Percentiles rank a stretch among this genome's conserved stretches.
These are phyloP conservation scores for Chlorella sp. DNA, from an alignment of 139 green algal species.

Conservation along the genomic window DNA sequence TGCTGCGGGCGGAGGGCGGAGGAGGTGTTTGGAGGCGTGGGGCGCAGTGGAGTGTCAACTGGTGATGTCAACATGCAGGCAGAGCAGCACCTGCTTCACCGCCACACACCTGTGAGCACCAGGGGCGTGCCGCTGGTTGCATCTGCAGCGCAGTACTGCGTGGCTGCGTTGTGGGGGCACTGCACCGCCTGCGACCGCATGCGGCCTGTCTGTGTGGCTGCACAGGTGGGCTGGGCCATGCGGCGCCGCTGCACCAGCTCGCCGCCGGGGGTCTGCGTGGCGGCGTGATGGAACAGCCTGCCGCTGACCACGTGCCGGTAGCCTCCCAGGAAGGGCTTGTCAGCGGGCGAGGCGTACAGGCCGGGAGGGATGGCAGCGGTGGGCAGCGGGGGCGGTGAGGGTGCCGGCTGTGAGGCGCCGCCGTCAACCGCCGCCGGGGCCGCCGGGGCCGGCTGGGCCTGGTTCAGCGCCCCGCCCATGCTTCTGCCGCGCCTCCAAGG, in stretches of 20 bases:
- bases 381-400: too few relatives aligned
- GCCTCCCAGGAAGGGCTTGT: slow-evolving; percentile 77
- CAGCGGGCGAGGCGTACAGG: slow-evolving; percentile 23
- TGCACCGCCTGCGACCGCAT: not conserved
- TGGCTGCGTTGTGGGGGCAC: slow-evolving; percentile 46
- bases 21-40: too few relatives aligned
- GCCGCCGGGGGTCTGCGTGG: slow-evolving; percentile 66
- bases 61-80: not conserved
- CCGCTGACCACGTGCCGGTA: slow-evolving; percentile 72
- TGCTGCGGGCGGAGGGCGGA: not conserved
- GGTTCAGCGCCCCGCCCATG: too few relatives aligned
- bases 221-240: not conserved
- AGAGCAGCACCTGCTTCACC: too few relatives aligned
- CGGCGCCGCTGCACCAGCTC: not conserved
- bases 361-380: too few relatives aligned
- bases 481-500: too few relatives aligned
- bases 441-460: too few relatives aligned
- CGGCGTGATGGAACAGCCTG: slow-evolving; percentile 77
- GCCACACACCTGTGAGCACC: too few relatives aligned
- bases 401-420: too few relatives aligned
- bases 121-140: too few relatives aligned
- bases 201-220: not conserved
- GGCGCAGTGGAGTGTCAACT: too few relatives aligned
- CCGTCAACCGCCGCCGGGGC: too few relatives aligned
- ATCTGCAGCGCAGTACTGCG: not conserved